A percentile compares a stretch with the other conserved stretches of the same genome.
phyloP scores from a whole-genome alignment of 2,329 filamentous ascomycete genomes.

The Didymosphaeria variabile region DNA sequence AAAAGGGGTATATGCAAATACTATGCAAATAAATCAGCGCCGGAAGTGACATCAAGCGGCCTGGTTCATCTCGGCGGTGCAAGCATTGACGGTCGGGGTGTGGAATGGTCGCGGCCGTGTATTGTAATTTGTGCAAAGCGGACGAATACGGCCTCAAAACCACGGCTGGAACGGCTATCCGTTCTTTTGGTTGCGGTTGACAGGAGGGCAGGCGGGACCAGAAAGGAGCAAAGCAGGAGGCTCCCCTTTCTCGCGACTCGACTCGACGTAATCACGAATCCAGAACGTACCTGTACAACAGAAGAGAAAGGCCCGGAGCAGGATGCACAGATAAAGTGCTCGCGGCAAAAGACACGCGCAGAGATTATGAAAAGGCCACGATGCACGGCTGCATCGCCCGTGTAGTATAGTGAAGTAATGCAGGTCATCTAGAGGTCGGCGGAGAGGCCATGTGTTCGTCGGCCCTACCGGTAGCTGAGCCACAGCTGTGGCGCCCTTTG shows the following conservation, averaged over 20 bases:
- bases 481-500: conserved; percentile 14
- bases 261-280: conserved; percentile 11
- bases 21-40: conserved; percentile 38
- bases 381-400: conserved; percentile 31
- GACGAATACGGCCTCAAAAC: neutral
- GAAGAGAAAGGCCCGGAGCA: conserved; percentile 28
- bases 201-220: neutral
- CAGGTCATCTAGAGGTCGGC: conserved; percentile 21
- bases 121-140: neutral
- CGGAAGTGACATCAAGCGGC: conserved; percentile 11
- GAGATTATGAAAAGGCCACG: conserved; percentile 35
- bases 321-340: conserved; percentile 19
- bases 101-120: neutral
- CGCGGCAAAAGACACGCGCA: conserved; percentile 20
- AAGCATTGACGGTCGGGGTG: conserved; percentile 13
- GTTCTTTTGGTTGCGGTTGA: neutral
- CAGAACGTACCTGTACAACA: conserved; percentile 46
- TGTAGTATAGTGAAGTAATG: conserved; percentile 12
- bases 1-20: conserved; percentile 48
- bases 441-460: conserved; percentile 40
- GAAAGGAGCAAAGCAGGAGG: conserved; percentile 19
- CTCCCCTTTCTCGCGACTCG: conserved; percentile 33
- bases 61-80: conserved; percentile 21
- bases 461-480: conserved; percentile 7
- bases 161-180: neutral